Conservation (phyloP, 2,329 filamentous ascomycete genomes). For the Aspergillus costaricaensis region DNA sequence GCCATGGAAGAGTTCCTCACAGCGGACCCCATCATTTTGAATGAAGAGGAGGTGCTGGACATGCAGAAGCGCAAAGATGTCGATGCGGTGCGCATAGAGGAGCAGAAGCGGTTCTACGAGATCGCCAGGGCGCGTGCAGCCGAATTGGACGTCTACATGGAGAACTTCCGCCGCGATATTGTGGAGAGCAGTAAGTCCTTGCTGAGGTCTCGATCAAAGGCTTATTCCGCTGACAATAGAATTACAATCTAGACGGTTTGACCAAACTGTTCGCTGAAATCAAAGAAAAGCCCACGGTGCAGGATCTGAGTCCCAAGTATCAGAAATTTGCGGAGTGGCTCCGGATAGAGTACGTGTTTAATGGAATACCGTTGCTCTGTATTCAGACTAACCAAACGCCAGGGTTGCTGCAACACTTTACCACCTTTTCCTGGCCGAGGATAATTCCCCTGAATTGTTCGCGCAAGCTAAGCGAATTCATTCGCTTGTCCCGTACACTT, state of each 20-base stretch:
- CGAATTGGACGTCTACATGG: slow-evolving; percentile 97
- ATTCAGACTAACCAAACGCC: slow-evolving; percentile 14
- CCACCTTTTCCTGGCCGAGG: slow-evolving; percentile 94
- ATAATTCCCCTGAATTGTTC: slow-evolving; percentile 96
- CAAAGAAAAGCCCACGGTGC: slow-evolving; percentile 81
- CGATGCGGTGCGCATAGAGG: slow-evolving; percentile 84
- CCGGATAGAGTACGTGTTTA: slow-evolving; percentile 69
- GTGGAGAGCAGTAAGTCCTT: slow-evolving; percentile 68
- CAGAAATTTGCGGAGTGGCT: slow-evolving; percentile 99
- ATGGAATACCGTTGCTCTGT: neutral
- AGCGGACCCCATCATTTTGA: slow-evolving; percentile 68
- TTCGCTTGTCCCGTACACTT: slow-evolving; percentile 86
- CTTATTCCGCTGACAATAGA: slow-evolving; percentile 23
- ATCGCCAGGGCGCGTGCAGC: slow-evolving; percentile 86
- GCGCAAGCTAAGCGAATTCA: slow-evolving; percentile 93
- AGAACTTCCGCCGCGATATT: slow-evolving; percentile 69
- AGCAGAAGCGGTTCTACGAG: slow-evolving; percentile 93
- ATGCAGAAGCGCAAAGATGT: slow-evolving; percentile 76
- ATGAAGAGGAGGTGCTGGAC: slow-evolving; percentile 80
- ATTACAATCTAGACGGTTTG: slow-evolving; percentile 65
- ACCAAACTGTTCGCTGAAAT: slow-evolving; percentile 93
- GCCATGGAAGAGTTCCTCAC: slow-evolving; percentile 84
- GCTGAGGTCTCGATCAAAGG: neutral
- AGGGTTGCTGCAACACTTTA: slow-evolving; percentile 91
- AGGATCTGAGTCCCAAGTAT: slow-evolving; percentile 89